These are phyloP conservation scores for Tetradesmus obliquus DNA, from an alignment of 139 green algal species.

Conservation along the genomic window DNA sequence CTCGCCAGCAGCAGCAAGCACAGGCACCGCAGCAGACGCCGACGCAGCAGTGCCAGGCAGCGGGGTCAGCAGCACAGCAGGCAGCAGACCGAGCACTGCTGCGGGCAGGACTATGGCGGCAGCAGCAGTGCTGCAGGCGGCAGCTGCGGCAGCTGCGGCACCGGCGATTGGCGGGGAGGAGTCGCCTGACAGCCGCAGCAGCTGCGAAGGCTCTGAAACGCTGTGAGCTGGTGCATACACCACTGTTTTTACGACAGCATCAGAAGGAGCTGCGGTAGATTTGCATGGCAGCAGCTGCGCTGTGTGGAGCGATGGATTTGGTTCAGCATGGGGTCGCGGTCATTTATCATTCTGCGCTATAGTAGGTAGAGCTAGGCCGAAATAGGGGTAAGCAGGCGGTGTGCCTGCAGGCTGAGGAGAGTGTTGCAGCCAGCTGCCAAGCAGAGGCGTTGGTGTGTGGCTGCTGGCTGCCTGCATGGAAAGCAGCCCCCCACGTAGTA, in stretches of 20 bases:
- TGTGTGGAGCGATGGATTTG: background rate
- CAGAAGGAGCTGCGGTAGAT: background rate
- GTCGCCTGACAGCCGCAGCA: background rate
- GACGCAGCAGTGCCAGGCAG: background rate
- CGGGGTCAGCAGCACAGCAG: background rate
- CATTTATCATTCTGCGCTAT: background rate
- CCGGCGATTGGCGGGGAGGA: background rate
- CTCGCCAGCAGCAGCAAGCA: constrained; percentile 18
- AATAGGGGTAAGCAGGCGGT: background rate
- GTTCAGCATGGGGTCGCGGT: background rate
- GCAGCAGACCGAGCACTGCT: background rate
- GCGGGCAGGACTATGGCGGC: background rate
- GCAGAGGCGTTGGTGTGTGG: background rate
- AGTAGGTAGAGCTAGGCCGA: background rate
- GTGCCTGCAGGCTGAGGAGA: background rate
- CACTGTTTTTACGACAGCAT: background rate
- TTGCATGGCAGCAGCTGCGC: background rate
- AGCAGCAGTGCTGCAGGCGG: background rate
- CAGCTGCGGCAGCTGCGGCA: background rate
- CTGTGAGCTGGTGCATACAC: background rate
- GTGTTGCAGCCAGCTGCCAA: background rate
- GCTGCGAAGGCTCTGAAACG: background rate
- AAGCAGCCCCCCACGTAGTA: background rate
- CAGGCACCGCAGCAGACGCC: background rate
- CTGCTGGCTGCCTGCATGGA: background rate